These are phyloP conservation scores for Shiraia bambusicola DNA, from an alignment of 2,329 filamentous ascomycete species.

Conservation along the genomic window DNA sequence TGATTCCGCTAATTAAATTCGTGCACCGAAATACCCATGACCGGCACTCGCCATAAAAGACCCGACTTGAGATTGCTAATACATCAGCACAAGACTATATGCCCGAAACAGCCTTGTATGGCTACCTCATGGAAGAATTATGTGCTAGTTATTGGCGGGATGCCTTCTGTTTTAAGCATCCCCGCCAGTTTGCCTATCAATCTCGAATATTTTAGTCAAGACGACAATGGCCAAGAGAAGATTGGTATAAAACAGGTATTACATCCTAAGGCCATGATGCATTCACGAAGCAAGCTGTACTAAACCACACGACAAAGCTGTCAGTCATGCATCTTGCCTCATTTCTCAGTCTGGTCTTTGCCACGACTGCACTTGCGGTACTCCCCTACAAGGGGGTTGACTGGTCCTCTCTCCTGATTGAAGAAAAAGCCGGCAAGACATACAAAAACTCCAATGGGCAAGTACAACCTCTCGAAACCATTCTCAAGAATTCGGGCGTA, in stretches of 20 bases:
- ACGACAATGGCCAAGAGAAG: not conserved
- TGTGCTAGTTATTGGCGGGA: not conserved
- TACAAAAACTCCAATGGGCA: slow-evolving; percentile 62
- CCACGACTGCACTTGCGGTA: slow-evolving; percentile 43
- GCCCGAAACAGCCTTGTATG: slow-evolving; percentile 1
- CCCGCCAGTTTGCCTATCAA: not conserved
- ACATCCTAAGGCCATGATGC: not conserved
- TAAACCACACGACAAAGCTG: not conserved
- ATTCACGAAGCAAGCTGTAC: not conserved
- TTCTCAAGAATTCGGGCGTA: slow-evolving; percentile 62
- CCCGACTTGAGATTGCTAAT: too few species aligned
- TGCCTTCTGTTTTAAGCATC: not conserved
- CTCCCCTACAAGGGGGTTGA: slow-evolving; percentile 68
- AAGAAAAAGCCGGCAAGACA: slow-evolving; percentile 61
- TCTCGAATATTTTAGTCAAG: not conserved
- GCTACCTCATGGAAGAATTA: not conserved
- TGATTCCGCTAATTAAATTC: too few species aligned
- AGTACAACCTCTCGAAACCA: slow-evolving; percentile 60
- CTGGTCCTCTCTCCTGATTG: slow-evolving; percentile 67
- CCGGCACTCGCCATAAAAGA: too few species aligned
- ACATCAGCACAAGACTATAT: slow-evolving; percentile 1
- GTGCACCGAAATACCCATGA: too few species aligned
- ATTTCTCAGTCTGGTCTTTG: slow-evolving; percentile 21
- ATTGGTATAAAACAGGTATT: not conserved
- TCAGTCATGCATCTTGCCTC: slow-evolving; percentile 32